phyloP scores from a whole-genome alignment of 495 filamentous ascomycete species.

The Massariosphaeria phaeospora region DNA sequence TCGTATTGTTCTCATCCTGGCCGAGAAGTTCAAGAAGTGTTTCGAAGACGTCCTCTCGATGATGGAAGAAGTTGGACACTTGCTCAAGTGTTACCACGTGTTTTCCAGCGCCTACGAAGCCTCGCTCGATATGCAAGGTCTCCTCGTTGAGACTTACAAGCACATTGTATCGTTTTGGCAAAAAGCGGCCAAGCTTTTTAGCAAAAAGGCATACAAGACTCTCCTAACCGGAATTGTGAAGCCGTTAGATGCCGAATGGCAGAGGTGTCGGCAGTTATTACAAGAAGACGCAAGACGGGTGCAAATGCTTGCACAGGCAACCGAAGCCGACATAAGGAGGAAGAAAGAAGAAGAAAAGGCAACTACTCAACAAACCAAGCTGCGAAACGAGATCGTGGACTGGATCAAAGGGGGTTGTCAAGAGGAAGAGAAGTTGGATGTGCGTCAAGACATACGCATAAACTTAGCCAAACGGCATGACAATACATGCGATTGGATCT shows the following conservation, averaged over 20 bases:
- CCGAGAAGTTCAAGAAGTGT: constrained; percentile 16
- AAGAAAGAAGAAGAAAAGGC: constrained; percentile 3
- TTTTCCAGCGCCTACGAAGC: constrained; percentile 15
- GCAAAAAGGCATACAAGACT: constrained; percentile 10
- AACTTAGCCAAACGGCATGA: constrained; percentile 27
- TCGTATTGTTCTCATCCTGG: constrained; percentile 6
- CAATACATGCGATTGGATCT: constrained; percentile 38
- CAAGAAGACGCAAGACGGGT: constrained; percentile 4
- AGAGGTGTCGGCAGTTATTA: constrained; percentile 13
- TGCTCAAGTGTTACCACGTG: constrained; percentile 10
- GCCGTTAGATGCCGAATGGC: constrained; percentile 17
- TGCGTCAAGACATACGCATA: constrained; percentile 24
- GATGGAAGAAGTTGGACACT: constrained; percentile 21
- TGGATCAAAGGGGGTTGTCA: constrained; percentile 32
- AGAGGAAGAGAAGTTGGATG: constrained; percentile 27
- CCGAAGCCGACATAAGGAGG: constrained; percentile 13
- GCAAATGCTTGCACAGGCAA: constrained; percentile 12
- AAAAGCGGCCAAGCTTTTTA: constrained; percentile 13
- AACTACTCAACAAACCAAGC: background rate
- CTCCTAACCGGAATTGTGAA: constrained; percentile 14
- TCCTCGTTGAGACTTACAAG: constrained; percentile 21
- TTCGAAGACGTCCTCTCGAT: constrained; percentile 16
- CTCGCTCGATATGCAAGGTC: constrained; percentile 13
- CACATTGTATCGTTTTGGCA: constrained; percentile 23
- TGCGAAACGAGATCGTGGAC: constrained; percentile 13